phyloP scores from a whole-genome alignment of 2,329 filamentous ascomycete species.

The Huntiella bhutanensis region DNA sequence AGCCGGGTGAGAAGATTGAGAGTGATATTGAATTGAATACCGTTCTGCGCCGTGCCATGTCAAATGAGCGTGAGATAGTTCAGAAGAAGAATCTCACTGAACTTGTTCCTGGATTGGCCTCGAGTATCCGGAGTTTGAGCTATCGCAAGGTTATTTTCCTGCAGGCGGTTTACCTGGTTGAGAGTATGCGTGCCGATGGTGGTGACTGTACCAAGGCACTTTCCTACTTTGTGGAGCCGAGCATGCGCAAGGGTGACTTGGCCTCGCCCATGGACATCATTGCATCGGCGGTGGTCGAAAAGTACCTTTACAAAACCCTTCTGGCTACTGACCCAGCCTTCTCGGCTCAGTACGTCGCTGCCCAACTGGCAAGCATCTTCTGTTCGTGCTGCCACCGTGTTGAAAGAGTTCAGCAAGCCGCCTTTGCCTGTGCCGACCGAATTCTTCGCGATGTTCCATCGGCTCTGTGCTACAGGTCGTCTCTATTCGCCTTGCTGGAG shows the following conservation, averaged over 20 bases:
- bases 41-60: conserved; percentile 71
- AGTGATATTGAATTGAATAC: conserved; percentile 96
- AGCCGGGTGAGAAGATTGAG: conserved; percentile 75
- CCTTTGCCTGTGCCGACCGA: conserved; percentile 63
- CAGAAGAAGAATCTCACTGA: conserved; percentile 64
- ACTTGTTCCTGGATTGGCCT: conserved; percentile 56
- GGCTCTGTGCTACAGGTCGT: conserved; percentile 71
- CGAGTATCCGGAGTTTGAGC: conserved; percentile 62
- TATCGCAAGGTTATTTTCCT: conserved; percentile 87
- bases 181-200: conserved; percentile 66
- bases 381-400: conserved; percentile 87
- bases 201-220: conserved; percentile 82
- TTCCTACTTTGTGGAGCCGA: conserved; percentile 87
- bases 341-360: conserved; percentile 78
- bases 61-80: conserved; percentile 53
- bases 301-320: conserved; percentile 60
- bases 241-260: conserved; percentile 46
- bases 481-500: conserved; percentile 82
- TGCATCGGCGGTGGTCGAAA: conserved; percentile 50
- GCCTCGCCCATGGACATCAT: conserved; percentile 47
- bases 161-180: conserved; percentile 75
- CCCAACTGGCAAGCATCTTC: conserved; percentile 71
- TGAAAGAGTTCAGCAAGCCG: conserved; percentile 73
- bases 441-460: conserved; percentile 76
- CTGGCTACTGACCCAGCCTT: conserved; percentile 55